Evolutionary conservation across 1,139 yeast species (phyloP).

Genomic region (Scheffersomyces cryptocercus): DNA sequence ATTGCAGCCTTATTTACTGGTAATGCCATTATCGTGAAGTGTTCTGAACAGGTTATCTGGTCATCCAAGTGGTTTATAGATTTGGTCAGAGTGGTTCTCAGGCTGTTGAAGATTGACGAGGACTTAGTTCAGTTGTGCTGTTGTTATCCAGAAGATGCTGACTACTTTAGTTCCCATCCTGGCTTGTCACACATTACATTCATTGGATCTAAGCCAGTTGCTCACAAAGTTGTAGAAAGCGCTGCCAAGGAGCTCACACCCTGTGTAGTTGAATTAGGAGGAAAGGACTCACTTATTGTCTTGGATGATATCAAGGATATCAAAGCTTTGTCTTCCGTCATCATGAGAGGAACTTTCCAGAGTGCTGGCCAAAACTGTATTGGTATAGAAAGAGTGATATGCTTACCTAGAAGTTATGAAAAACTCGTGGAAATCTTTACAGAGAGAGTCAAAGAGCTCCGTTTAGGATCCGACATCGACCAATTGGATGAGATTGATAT

Average conservation of each 20-base stretch:
- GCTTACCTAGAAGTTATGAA: constrained; percentile 67
- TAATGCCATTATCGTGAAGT: constrained; percentile 84
- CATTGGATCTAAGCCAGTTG: constrained; percentile 93
- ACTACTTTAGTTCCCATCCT: constrained; percentile 79
- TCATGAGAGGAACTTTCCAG: constrained; percentile 94
- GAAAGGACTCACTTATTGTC: constrained; percentile 87
- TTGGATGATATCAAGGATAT: constrained; percentile 68
- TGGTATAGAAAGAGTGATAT: constrained; percentile 92
- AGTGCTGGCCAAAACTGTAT: constrained; percentile 97
- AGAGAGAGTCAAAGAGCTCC: constrained; percentile 56
- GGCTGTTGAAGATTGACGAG: constrained; percentile 72
- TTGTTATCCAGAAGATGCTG: constrained; percentile 83
- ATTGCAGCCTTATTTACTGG: constrained; percentile 89
- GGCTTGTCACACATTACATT: constrained; percentile 86
- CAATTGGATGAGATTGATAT: constrained; percentile 86
- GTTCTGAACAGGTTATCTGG: constrained; percentile 96
- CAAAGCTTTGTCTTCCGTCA: constrained; percentile 68
- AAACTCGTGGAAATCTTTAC: constrained; percentile 56
- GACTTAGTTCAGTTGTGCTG: constrained; percentile 80
- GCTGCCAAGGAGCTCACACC: constrained; percentile 88
- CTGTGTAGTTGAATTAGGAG: constrained; percentile 92
- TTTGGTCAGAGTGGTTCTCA: constrained; percentile 69
- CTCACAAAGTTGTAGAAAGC: constrained; percentile 78
- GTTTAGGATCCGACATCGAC: constrained; percentile 90
- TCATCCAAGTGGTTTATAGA: constrained; percentile 76